Evolutionary conservation across 306 rosid species (phyloP).

Genomic region (Dryas octopetala): DNA sequence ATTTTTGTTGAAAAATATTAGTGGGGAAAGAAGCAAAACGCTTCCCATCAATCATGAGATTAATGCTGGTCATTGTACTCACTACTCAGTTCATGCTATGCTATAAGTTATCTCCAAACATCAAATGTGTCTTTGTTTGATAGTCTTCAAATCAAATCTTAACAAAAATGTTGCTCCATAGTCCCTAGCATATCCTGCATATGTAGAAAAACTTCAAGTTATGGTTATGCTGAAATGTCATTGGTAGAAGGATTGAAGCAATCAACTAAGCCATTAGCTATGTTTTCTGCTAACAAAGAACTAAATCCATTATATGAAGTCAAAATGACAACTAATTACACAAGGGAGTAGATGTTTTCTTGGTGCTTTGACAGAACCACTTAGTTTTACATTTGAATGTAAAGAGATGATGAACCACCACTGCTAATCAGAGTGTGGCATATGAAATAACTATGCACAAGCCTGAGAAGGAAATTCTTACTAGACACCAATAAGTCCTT

Average conservation of each 20-base stretch:
- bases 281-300: background rate
- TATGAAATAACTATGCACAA: background rate
- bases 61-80: background rate
- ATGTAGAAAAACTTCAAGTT: background rate
- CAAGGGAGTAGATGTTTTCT: background rate
- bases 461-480: constrained; percentile 22
- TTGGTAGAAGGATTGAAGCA: background rate
- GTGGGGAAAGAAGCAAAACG: background rate
- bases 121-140: background rate
- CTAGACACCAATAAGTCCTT: background rate
- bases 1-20: background rate
- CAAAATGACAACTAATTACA: background rate
- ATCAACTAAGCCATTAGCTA: background rate
- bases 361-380: background rate
- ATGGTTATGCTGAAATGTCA: background rate
- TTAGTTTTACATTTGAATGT: background rate
- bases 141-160: background rate
- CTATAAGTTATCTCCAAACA: background rate
- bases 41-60: background rate
- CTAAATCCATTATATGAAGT: background rate
- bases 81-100: background rate
- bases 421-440: background rate
- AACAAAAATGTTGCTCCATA: background rate
- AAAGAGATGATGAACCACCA: background rate
- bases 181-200: constrained; percentile 10